Percentiles rank a stretch among this genome's conserved stretches.
phyloP scores from a whole-genome alignment of 2,329 filamentous ascomycete species.

The Byssothecium circinans region DNA sequence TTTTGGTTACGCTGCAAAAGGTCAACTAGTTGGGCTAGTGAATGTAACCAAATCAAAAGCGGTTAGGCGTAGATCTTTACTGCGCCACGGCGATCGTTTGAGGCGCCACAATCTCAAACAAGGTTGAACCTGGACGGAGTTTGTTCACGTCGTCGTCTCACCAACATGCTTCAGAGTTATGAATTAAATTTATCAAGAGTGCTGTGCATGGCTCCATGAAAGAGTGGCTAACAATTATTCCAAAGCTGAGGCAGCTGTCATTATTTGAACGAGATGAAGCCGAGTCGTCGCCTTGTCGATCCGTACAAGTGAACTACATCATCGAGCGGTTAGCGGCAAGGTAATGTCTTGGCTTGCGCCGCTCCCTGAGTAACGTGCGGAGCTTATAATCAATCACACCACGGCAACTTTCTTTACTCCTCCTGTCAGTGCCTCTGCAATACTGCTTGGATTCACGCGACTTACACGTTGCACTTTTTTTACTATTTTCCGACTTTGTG shows the following conservation, averaged over 20 bases:
- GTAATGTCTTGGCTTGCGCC: neutral
- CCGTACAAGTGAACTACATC: neutral
- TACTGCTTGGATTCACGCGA: no score
- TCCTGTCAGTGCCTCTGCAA: no score
- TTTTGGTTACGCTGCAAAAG: no score
- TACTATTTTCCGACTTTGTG: neutral
- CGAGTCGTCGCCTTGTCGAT: neutral
- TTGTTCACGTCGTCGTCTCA: neutral
- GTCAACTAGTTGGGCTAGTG: no score
- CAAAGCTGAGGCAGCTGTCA: neutral
- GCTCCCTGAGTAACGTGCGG: neutral
- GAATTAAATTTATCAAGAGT: no score
- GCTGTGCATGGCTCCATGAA: no score
- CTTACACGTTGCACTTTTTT: neutral
- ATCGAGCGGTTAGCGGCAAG: neutral
- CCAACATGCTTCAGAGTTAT: neutral
- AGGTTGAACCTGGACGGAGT: neutral
- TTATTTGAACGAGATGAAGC: neutral
- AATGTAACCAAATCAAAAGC: no score
- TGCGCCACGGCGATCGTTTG: no score
- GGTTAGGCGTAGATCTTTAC: no score
- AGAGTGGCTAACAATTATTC: no score
- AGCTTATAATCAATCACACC: neutral
- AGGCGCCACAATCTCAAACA: no score
- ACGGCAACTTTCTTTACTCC: no score